Evolutionary conservation across 495 filamentous ascomycete species (phyloP), one percentile per base, ranked within the genome.

Genomic region (Penicillium bovifimosum): DNA sequence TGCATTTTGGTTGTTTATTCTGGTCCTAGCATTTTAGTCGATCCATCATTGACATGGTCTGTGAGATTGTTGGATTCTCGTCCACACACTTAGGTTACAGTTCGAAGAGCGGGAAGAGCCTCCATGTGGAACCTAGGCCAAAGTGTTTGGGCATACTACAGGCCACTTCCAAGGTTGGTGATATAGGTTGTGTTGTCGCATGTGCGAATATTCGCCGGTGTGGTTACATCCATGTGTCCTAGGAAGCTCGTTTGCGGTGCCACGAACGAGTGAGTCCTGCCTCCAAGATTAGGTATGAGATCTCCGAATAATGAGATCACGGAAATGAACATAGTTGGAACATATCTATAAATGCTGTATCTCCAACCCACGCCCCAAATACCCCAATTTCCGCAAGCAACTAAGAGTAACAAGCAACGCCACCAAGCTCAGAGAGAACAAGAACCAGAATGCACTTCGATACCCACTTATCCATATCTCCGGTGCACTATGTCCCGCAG

Each of bases 391-490:
- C 46, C 71, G 63, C 46, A 63, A 33, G 9, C 53, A 60, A 17
- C 44, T 6, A 11, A 48, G 1, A 42, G 53, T 54, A 10, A 65
- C 48, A 5, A n/a, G 34, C 31, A 56, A 40, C 11, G 43, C 43
- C 9, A 45, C 43, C n/a, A 54, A 33, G 18, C 40, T 52, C 39
- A 55, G 14, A 6, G 33, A 77, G 59, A 82, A 78, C 20, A 65
- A 64, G 28, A 70, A 67, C 77, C 79, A 83, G 56, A 79, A 83
- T 2, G 68, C 65, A 9, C 71, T 74, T 9, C 69, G 67, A 60
- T 81, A 85, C 10, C 81, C 81, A 14, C 64, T 62, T 63, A 79
- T 52, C 26, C 78, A 63, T 9, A 69, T 75, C 5, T 64, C 58
- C 0, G 67, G 63, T 24, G 11, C 14, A 17, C 16, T 1, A 16